Percentiles rank a stretch among this genome's conserved stretches.
Conservation (phyloP, 2,329 filamentous ascomycete genomes). For the Pseudonectria buxi region DNA sequence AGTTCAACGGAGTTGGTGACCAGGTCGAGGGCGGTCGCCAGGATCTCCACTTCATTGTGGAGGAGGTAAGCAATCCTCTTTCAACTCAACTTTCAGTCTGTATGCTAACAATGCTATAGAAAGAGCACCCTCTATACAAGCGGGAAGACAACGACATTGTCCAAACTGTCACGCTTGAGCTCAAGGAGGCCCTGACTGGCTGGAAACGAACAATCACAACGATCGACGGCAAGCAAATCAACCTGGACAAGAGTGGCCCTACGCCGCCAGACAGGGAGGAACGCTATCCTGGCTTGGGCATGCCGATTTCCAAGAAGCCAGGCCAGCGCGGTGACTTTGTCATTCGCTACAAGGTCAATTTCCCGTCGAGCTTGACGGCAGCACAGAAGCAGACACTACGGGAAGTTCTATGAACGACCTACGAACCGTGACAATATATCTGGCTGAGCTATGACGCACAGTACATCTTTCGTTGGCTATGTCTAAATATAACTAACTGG, state of each 20-base stretch:
- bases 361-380: conserved; percentile 69
- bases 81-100: neutral
- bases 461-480: too few species aligned
- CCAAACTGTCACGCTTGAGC: conserved; percentile 68
- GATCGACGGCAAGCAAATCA: conserved; percentile 84
- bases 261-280: conserved; percentile 81
- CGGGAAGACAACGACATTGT: conserved; percentile 85
- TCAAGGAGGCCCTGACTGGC: conserved; percentile 91
- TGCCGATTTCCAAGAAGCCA: conserved; percentile 91
- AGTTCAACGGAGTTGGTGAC: conserved; percentile 95
- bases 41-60: conserved; percentile 89
- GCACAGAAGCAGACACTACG: conserved; percentile 75
- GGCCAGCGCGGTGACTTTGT: conserved; percentile 79
- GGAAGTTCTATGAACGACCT: conserved; percentile 58
- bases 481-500: too few species aligned
- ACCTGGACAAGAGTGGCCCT: conserved; percentile 71
- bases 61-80: conserved; percentile 64
- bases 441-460: too few species aligned
- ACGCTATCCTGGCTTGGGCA: conserved; percentile 76
- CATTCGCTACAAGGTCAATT: conserved; percentile 86
- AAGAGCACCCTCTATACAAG: conserved; percentile 76
- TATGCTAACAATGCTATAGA: conserved; percentile 52
- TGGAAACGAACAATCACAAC: conserved; percentile 90
- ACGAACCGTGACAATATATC: neutral
- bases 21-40: conserved; percentile 94